These are phyloP conservation scores for Saturnispora diversa DNA, from an alignment of 805 yeast species.

Conservation along the genomic window DNA sequence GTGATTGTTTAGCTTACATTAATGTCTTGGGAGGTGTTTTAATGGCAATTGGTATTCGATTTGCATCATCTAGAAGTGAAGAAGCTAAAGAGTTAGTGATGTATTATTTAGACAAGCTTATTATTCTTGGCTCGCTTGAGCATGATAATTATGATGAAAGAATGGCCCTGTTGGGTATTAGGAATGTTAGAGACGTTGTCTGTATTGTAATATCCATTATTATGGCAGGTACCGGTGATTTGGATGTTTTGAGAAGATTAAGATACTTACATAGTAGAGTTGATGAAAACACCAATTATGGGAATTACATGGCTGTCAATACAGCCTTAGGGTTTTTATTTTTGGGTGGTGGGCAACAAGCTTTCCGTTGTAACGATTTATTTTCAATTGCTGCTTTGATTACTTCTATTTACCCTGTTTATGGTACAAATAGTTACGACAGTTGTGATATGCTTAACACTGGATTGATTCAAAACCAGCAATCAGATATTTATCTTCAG, in stretches of 20 bases:
- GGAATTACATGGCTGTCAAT: slow-evolving; percentile 69
- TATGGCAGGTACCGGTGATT: slow-evolving; percentile 89
- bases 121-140: slow-evolving; percentile 35
- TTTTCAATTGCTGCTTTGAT: slow-evolving; percentile 63
- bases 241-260: slow-evolving; percentile 65
- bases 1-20: slow-evolving; percentile 55
- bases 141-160: slow-evolving; percentile 49
- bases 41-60: slow-evolving; percentile 63
- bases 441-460: not conserved
- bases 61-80: slow-evolving; percentile 59
- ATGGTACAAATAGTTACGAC: slow-evolving; percentile 36
- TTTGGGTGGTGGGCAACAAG: slow-evolving; percentile 88
- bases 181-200: slow-evolving; percentile 49
- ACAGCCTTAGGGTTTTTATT: slow-evolving; percentile 83
- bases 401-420: slow-evolving; percentile 70
- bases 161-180: slow-evolving; percentile 46
- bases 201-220: slow-evolving; percentile 61
- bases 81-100: slow-evolving; percentile 50
- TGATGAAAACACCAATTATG: slow-evolving; percentile 39
- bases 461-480: slow-evolving; percentile 16
- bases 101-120: slow-evolving; percentile 44
- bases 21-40: slow-evolving; percentile 69
- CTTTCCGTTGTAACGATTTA: slow-evolving; percentile 51
- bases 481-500: slow-evolving; percentile 51
- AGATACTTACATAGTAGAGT: slow-evolving; percentile 60